Base-by-base conservation (phyloP, 1,284 basidiomycete genomes). In the Sutorius eximius region DNA sequence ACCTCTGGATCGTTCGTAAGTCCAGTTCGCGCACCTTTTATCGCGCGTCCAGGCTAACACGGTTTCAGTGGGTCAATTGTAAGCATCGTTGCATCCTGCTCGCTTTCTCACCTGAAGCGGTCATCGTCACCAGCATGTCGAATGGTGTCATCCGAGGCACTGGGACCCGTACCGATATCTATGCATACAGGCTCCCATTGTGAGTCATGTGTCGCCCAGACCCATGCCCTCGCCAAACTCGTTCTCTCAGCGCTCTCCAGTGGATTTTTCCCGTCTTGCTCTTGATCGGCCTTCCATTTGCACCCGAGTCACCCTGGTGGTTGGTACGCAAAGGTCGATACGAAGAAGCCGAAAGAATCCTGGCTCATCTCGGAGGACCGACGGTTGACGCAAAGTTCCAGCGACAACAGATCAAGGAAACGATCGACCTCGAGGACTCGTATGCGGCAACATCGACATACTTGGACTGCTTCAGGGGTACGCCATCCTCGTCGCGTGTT, bases 221-320 rank as follows among this genome's bases (percentile, higher is more conserved):
- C 38, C 1, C 27, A 33, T 24, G 1, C 2, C 12, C 5, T 24
- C 12, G 2, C 15, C 5, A 11, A 24, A 29, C 8, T 12, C 1
- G 0, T 51, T 20, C 32, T 48, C 11, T 18, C 36, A 68, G 69
- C 8, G 63, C 67, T 30, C 47, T 71, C 16, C 66, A 70, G 43
- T 68, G 69, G 64, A 63, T 68, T 16, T 70, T 68, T 30, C 66
- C 69, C 0, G 37, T 59, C 41, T 56, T 67, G 10, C 58, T 71
- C 36, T 51, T 71, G 36, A 33, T 53, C 0, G 67, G 65, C 13
- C 59, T 71, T 27, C 63, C 66, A 0, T 76, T 81, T 61, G 73
- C 83, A 3, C 83, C 83, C 1, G 82, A 86, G 62, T 83, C 81
- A 0, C 85, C 84, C 18, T 78, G 86, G 64, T 87, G 82, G 82